Evolutionary conservation across 148 eudicot genomes (phyloP).

Genomic region (Cornus kousa): DNA sequence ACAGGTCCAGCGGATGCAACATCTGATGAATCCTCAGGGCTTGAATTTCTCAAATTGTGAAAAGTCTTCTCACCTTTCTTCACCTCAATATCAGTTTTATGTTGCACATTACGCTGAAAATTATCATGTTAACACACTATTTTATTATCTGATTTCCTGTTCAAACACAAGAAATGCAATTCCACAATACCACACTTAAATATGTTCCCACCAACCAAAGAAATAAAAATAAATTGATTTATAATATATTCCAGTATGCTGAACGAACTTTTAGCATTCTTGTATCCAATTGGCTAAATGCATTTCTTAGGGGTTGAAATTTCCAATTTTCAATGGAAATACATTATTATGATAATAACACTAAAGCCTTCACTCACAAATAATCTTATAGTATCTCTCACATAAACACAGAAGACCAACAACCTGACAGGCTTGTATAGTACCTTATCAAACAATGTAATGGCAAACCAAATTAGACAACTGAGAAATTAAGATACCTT

Average conservation of each 20-base stretch:
- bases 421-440: neutral
- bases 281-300: neutral
- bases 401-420: neutral
- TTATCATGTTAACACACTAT: slow-evolving; percentile 1
- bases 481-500: slow-evolving; percentile 20
- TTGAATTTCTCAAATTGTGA: slow-evolving; percentile 12
- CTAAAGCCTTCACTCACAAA: too few relatives aligned
- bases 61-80: slow-evolving; percentile 19
- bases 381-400: neutral
- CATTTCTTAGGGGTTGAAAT: neutral
- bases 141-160: neutral
- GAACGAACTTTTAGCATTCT: neutral
- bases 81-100: slow-evolving; percentile 11
- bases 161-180: neutral
- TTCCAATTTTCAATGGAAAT: neutral
- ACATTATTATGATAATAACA: neutral
- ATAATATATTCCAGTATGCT: neutral
- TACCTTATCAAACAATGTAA: too few relatives aligned
- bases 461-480: neutral
- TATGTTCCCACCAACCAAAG: neutral
- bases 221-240: neutral
- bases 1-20: slow-evolving; percentile 34
- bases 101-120: slow-evolving; percentile 24
- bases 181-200: neutral
- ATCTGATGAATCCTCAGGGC: slow-evolving; percentile 24